Base-by-base conservation (phyloP, 2,329 filamentous ascomycete species). In the Sodiomyces alkalinus region DNA sequence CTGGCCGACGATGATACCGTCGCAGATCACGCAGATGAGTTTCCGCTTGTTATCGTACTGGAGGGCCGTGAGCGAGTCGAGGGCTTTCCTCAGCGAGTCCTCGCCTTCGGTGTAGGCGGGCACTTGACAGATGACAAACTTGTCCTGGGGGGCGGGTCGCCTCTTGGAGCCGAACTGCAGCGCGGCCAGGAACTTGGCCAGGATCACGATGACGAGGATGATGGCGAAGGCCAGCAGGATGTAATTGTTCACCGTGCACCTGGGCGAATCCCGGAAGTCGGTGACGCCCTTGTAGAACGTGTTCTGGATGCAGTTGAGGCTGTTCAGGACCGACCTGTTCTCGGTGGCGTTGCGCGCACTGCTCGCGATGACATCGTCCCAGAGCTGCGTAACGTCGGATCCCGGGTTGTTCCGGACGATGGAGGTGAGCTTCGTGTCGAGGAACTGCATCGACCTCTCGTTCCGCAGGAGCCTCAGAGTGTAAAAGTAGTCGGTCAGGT, bases 21-120 rank as follows among this genome's bases (percentile, higher is more conserved):
- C 90, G 47, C 90, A 98, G 41, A 98, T 82, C 35, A 98, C 82
- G 43, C 78, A 90, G 39, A 98, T 87, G 16, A 98, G 71, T 58
- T 98, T 98, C 38, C 90, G 70, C 62, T 98, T 98, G 57, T 98
- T 94, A 56, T 98, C 90, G 43, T 98, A 98, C 41, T 92, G 79
- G 11, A 98, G 67, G 9, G 86, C 83, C 11, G 90, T 94, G 33
- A 96, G 66, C 1, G 90, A 96, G 49, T 98, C 90, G 3, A 98
- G 65, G 29, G 85, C 87, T 48, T 93, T 92, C 31, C 90, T 69
- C 7, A 98, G 62, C 4, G 86, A 87, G 44, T 98, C 90, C 61
- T 98, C 90, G 43, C 85, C 90, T 60, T 98, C 90, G 0, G 90
- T 98, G 48, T 98, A 98, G 5, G 90, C 90, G 7, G 90, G 90